Evolutionary conservation across 805 yeast species (phyloP).

Genomic region (Ogataea chonburiensis): DNA sequence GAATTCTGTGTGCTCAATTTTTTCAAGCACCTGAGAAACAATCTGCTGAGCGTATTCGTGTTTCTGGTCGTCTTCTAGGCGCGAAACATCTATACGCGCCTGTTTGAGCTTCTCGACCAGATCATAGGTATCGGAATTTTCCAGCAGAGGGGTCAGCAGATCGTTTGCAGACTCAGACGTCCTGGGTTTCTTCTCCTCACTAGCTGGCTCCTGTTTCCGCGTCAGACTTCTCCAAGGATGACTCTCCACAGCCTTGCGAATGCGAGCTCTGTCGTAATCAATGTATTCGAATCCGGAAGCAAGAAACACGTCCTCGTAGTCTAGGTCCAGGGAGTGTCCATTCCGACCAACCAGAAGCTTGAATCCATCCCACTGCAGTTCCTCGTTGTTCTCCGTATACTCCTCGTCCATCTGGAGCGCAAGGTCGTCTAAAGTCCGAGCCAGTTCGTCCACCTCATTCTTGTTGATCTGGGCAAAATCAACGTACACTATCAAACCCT

Average conservation of each 20-base stretch:
- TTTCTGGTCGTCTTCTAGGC: constrained; percentile 1
- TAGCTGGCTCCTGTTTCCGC: neutral
- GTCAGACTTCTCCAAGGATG: constrained; percentile 43
- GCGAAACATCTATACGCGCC: constrained; percentile 5
- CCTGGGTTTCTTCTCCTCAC: neutral
- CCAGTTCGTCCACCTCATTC: constrained; percentile 13
- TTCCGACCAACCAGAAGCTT: constrained; percentile 36
- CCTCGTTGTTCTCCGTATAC: constrained; percentile 21
- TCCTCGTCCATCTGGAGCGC: constrained; percentile 24
- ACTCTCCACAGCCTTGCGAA: constrained; percentile 41
- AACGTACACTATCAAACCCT: constrained; percentile 46
- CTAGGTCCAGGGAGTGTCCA: neutral
- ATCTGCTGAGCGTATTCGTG: constrained; percentile 1
- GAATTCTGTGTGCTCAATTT: neutral
- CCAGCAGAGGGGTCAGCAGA: constrained; percentile 2
- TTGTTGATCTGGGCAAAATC: constrained; percentile 19
- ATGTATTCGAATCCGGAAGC: constrained; percentile 44
- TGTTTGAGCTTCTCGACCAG: constrained; percentile 3
- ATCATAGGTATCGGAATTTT: neutral
- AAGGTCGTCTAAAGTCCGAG: constrained; percentile 22
- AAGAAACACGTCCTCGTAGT: constrained; percentile 5
- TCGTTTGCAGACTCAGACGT: constrained; percentile 1
- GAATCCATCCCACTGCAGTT: constrained; percentile 36
- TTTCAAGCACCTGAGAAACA: neutral
- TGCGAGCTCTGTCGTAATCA: constrained; percentile 32